phyloP scores from a whole-genome alignment of 1,284 basidiomycete genomes.

The Ustilago shanxiensis region DNA sequence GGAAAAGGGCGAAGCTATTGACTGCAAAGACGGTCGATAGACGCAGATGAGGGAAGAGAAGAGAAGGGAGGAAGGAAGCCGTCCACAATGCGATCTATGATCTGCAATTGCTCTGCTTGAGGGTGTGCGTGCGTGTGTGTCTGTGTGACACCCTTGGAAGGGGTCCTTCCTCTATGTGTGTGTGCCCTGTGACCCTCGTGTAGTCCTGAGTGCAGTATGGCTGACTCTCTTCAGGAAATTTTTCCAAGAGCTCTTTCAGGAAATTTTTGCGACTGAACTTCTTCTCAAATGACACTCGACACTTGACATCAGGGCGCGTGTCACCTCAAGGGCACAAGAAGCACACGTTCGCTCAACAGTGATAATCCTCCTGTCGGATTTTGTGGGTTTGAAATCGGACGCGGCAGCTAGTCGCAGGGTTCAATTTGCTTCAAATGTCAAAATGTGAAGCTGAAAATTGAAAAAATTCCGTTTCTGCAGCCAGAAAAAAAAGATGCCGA shows the following conservation, averaged over 20 bases:
- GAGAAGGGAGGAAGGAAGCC: not conserved
- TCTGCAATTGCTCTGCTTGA: not conserved
- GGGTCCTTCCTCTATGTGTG: no score
- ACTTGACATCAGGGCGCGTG: not conserved
- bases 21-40: conserved; percentile 21
- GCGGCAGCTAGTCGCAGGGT: not conserved
- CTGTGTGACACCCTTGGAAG: not conserved
- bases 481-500: not conserved
- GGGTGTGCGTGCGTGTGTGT: not conserved
- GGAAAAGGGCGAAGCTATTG: conserved; percentile 11
- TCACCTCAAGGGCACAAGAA: conserved; percentile 1
- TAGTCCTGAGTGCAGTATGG: not conserved
- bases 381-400: conserved; percentile 26
- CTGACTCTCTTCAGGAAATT: conserved; percentile 10
- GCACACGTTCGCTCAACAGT: not conserved
- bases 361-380: not conserved
- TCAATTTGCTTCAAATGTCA: not conserved
- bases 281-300: not conserved
- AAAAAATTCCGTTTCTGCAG: no score
- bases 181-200: not conserved
- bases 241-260: conserved; percentile 8
- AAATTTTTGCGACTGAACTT: conserved; percentile 23
- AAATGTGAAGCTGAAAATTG: conserved; percentile 4
- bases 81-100: not conserved
- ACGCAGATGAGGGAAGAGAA: conserved; percentile 22